These are phyloP conservation scores for barley (Hordeum vulgare) DNA, from an alignment of 176 grass and related monocot species.

Conservation along the genomic window DNA sequence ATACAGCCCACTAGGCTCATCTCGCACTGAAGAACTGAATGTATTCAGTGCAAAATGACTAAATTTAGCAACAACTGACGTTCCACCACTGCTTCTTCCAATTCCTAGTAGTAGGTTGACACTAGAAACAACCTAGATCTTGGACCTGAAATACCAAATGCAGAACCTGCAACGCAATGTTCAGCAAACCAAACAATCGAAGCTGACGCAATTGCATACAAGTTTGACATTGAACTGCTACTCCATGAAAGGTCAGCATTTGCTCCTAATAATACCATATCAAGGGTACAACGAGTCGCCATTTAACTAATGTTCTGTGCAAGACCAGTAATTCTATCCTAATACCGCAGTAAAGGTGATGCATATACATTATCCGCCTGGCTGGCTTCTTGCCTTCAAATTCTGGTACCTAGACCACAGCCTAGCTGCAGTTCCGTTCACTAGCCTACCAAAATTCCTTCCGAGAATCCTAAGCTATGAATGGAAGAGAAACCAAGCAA, in stretches of 20 bases:
- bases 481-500: neutral
- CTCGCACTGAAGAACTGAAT: neutral
- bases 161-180: neutral
- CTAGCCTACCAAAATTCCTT: neutral
- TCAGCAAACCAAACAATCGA: constrained; percentile 12
- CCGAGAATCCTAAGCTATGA: neutral
- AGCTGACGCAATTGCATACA: neutral
- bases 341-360: neutral
- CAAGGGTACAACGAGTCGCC: neutral
- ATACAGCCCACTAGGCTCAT: neutral
- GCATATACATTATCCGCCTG: neutral
- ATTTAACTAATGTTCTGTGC: neutral
- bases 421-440: neutral
- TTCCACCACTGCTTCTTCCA: neutral
- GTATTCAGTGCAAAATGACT: neutral
- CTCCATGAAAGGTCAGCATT: neutral
- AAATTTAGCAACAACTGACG: neutral
- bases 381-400: neutral
- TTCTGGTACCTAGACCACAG: neutral
- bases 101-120: neutral
- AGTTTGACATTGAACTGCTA: neutral
- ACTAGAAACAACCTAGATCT: neutral
- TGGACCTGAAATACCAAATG: neutral
- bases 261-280: neutral
- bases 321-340: neutral